Conservation (phyloP, 2,329 filamentous ascomycete species). For the Epichloe coenophiala region DNA sequence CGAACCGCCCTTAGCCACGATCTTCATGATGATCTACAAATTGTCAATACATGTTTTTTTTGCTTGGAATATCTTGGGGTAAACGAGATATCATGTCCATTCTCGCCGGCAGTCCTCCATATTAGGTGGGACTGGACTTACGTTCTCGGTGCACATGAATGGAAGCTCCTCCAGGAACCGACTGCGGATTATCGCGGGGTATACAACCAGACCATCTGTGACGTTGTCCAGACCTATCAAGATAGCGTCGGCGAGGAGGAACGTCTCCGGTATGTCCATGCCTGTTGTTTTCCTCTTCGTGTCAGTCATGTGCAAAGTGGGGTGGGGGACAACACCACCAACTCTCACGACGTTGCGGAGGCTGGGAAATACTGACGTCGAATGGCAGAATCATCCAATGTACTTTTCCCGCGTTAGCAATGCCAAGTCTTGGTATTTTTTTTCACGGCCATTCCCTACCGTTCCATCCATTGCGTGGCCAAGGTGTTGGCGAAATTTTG, state of each 20-base stretch:
- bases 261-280: conserved; percentile 51
- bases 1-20: conserved; percentile 55
- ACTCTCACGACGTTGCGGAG: neutral
- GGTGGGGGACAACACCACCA: neutral
- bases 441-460: conserved; percentile 15
- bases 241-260: conserved; percentile 56
- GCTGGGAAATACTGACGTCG: conserved; percentile 24
- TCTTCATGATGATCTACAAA: conserved; percentile 56
- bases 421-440: too few relatives aligned
- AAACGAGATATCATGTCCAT: too few relatives aligned
- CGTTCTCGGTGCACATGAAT: conserved; percentile 57
- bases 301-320: conserved; percentile 21
- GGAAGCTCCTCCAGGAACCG: conserved; percentile 66
- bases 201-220: conserved; percentile 58
- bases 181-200: conserved; percentile 56
- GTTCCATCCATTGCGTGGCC: conserved; percentile 38
- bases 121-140: neutral
- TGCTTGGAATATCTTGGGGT: too few relatives aligned
- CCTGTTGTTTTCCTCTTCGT: neutral
- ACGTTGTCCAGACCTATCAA: conserved; percentile 56
- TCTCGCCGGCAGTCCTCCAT: too few relatives aligned
- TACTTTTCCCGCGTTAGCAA: conserved; percentile 13
- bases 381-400: conserved; percentile 65
- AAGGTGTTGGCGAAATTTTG: conserved; percentile 19
- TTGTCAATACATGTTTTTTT: neutral